phyloP scores from a whole-genome alignment of 331 rosid genomes.

The Quercus tomentella region DNA sequence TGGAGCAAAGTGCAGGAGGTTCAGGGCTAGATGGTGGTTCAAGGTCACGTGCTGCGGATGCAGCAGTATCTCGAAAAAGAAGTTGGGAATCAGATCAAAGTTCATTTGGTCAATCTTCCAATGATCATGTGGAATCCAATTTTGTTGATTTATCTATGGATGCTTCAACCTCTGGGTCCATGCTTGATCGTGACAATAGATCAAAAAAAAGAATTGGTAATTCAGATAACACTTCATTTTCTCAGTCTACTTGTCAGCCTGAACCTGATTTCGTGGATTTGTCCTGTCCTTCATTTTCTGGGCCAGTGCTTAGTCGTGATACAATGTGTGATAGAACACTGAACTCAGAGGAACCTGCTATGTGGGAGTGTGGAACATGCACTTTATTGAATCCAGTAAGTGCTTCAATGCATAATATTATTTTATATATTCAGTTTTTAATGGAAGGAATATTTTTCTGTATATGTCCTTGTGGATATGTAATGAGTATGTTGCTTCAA shows the following conservation, averaged over 20 bases:
- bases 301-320: slow-evolving; percentile 8
- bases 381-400: slow-evolving; percentile 81
- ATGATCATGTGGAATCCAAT: slow-evolving; percentile 15
- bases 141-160: slow-evolving; percentile 54
- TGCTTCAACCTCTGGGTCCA: slow-evolving; percentile 19
- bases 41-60: slow-evolving; percentile 16
- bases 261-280: slow-evolving; percentile 29
- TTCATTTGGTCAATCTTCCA: slow-evolving; percentile 25
- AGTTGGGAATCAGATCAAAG: slow-evolving; percentile 27
- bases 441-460: not conserved
- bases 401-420: slow-evolving; percentile 10
- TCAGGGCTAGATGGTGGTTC: slow-evolving; percentile 17
- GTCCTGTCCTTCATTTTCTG: slow-evolving; percentile 19
- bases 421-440: not conserved
- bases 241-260: slow-evolving; percentile 18
- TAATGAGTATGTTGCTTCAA: not conserved
- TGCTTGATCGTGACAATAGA: slow-evolving; percentile 12
- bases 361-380: slow-evolving; percentile 79
- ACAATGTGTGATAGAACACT: slow-evolving; percentile 11
- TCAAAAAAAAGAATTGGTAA: slow-evolving; percentile 27
- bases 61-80: slow-evolving; percentile 43
- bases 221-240: slow-evolving; percentile 23
- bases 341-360: slow-evolving; percentile 37
- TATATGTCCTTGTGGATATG: not conserved
- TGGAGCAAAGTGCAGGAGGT: slow-evolving; percentile 24